Base-by-base conservation (phyloP, 306 rosid genomes). In the Amphicarpaea edgeworthii region DNA sequence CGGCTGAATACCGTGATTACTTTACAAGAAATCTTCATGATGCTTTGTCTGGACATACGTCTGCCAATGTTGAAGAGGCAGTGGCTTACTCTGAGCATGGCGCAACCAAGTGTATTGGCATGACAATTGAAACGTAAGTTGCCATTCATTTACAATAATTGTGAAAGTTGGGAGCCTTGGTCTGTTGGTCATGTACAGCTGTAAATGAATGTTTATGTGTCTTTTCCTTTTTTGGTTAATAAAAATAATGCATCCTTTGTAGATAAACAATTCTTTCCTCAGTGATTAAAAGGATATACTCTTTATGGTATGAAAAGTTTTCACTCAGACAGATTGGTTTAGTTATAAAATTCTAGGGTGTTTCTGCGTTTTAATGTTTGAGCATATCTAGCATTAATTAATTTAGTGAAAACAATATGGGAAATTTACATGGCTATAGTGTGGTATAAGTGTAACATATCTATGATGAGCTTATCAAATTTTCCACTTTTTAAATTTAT, bases 51-150 rank as follows among this genome's bases (percentile, higher is more conserved):
- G 99, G 99, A 67, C 99, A 95, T 76, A 92, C 99, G 12, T 95
- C 99, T 63, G 96, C 97, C 38, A 90, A 92, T 77, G 97, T 92
- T 55, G 99, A 95, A 83, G 99, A 92, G 86, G 97, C 99, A 0
- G 96, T 95, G 43, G 86, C 91, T 1, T 95, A 89, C 82, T 92
- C 97, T 21, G 99, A 95, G 89, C 97, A 95, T 59, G 63, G 99
- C 42, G 85, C 99, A 66, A 86, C 88, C 41, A 95, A 95, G 84
- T 95, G 99, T 80, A 92, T 95, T 46, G 99, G 99, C 85, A 95
- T 92, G 97, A 92, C 97, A 5, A 92, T 95, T 66, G 99, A 95
- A 87, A 90, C 97, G 97, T 95, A 77, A 88, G 92, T 79, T 63
- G 40, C 72, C 12, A 12, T 45, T 68, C 68, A 40, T 60, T 66